A percentile compares a stretch with the other conserved stretches of the same genome.
Evolutionary conservation across 768 basidiomycete species (phyloP).

Genomic region (Porpolomopsis calyptriformis): DNA sequence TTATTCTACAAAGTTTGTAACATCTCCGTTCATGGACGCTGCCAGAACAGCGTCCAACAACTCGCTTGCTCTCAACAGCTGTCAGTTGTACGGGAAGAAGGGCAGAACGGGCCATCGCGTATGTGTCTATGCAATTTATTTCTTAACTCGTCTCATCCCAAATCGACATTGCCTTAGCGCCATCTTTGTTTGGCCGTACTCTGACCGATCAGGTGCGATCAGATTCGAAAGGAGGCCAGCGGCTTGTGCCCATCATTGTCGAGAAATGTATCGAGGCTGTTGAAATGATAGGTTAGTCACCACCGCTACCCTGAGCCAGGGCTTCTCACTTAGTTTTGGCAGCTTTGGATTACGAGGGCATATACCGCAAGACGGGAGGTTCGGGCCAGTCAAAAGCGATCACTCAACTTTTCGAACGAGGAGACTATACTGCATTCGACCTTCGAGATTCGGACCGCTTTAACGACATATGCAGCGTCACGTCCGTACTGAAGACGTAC

Average conservation of each 20-base stretch:
- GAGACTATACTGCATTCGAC: constrained; percentile 84
- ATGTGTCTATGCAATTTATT: constrained; percentile 15
- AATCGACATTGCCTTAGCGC: no score
- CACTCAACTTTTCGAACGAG: constrained; percentile 88
- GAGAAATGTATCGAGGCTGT: constrained; percentile 96
- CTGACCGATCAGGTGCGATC: constrained; percentile 72
- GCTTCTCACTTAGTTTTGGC: background rate
- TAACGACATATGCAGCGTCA: constrained; percentile 95
- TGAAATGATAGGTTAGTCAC: constrained; percentile 62
- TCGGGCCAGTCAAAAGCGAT: constrained; percentile 86
- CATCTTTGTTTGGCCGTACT: constrained; percentile 90
- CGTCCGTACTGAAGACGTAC: constrained; percentile 93
- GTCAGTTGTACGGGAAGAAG: constrained; percentile 22
- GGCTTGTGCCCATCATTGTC: constrained; percentile 76
- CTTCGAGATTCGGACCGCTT: constrained; percentile 78
- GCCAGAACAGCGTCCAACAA: constrained; percentile 58
- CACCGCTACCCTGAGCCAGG: background rate
- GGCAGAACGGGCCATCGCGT: constrained; percentile 26
- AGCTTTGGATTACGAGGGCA: constrained; percentile 95
- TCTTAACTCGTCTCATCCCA: no score
- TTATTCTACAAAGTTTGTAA: constrained; percentile 53
- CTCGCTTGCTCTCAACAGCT: constrained; percentile 52
- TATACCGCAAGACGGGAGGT: constrained; percentile 96
- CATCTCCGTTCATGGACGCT: constrained; percentile 80
- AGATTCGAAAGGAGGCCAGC: constrained; percentile 49